A percentile compares a stretch with the other conserved stretches of the same genome.
These are phyloP conservation scores for Vitellaria paradoxa DNA, from an alignment of 179 eudicot species.

Conservation along the genomic window DNA sequence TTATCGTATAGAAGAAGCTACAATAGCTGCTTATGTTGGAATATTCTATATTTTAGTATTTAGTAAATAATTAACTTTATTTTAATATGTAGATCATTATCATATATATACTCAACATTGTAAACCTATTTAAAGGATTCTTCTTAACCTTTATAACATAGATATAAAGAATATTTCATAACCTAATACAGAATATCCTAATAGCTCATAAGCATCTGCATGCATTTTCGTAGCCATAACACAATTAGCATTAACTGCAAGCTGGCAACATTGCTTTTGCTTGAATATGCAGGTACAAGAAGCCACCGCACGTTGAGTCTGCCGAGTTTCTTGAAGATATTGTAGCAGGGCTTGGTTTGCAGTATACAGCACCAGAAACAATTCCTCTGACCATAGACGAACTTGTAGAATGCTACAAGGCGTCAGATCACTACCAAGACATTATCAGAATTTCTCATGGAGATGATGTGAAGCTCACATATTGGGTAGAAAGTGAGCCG, in stretches of 20 bases:
- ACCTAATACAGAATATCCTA: too few relatives aligned
- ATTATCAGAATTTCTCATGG: conserved; percentile 15
- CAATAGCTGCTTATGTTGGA: too few relatives aligned
- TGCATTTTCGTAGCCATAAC: neutral
- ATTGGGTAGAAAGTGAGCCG: conserved; percentile 24
- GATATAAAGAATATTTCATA: too few relatives aligned
- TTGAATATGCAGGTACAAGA: conserved; percentile 16
- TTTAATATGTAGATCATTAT: too few relatives aligned
- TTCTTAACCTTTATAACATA: too few relatives aligned
- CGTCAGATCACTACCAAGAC: conserved; percentile 21
- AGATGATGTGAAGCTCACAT: conserved; percentile 19
- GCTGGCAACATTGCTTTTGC: neutral
- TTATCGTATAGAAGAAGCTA: too few relatives aligned
- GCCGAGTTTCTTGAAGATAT: conserved; percentile 22
- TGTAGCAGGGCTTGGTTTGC: conserved; percentile 18
- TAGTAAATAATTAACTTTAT: too few relatives aligned
- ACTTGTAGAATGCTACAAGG: conserved; percentile 11
- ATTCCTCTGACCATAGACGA: conserved; percentile 5
- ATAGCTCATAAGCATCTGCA: neutral
- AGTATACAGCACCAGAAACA: conserved; percentile 7
- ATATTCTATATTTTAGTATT: too few relatives aligned
- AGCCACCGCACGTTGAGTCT: conserved; percentile 19
- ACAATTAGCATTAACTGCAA: neutral
- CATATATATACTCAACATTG: too few relatives aligned
- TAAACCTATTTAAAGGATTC: too few relatives aligned